These are phyloP conservation scores for Pythium brachiatum DNA, from an alignment of 352 stramenopile species.

Conservation along the genomic window DNA sequence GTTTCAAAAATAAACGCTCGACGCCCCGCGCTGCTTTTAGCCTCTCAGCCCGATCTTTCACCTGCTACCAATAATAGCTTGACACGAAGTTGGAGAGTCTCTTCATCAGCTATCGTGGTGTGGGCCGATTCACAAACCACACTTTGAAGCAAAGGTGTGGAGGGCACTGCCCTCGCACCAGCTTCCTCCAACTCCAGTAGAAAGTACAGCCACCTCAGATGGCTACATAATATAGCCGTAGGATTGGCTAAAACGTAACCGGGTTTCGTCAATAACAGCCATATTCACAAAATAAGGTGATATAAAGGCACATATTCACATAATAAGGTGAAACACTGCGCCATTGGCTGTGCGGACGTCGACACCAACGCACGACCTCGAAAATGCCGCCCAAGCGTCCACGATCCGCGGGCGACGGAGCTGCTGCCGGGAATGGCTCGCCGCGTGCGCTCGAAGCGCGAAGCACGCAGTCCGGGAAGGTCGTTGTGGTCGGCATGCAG, in stretches of 20 bases:
- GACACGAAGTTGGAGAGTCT: no score
- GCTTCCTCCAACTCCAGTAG: no score
- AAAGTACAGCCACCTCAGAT: neutral
- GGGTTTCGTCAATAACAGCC: neutral
- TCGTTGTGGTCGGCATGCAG: conserved; percentile 67
- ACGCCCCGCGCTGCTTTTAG: neutral
- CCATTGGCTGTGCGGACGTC: neutral
- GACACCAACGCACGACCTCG: neutral
- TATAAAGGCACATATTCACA: neutral
- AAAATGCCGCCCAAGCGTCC: conserved; percentile 26
- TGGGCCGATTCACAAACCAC: no score
- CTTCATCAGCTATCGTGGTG: no score
- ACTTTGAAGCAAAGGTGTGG: no score
- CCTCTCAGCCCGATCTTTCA: no score
- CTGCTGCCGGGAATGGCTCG: neutral
- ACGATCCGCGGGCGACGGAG: conserved; percentile 8
- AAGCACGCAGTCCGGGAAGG: conserved; percentile 54
- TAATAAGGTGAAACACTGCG: neutral
- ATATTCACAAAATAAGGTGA: neutral
- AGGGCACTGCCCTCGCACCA: no score
- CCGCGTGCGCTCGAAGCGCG: conserved; percentile 33
- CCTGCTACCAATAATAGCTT: neutral
- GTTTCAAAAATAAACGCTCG: neutral
- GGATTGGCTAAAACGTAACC: neutral
- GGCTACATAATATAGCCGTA: neutral